A percentile compares a stretch with the other conserved stretches of the same genome.
Conservation (phyloP, 192 early-diverging fungal species). For the Podila verticillata region DNA sequence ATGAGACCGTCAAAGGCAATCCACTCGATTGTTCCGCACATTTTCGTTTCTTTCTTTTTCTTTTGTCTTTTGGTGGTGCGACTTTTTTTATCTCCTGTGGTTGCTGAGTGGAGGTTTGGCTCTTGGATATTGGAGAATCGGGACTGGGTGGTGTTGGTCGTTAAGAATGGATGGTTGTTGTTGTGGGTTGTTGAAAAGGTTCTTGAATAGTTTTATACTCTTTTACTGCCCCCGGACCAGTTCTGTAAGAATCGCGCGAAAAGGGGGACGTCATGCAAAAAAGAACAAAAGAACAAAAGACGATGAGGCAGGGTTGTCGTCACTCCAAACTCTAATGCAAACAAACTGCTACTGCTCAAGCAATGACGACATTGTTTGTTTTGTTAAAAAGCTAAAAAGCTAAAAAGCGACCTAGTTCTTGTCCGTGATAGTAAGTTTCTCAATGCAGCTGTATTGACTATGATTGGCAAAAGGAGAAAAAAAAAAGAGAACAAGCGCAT, state of each 20-base stretch:
- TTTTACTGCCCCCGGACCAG: background rate
- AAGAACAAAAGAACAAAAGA: background rate
- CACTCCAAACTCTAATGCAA: no score
- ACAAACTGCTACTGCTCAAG: background rate
- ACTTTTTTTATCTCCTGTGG: no score
- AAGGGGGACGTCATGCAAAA: background rate
- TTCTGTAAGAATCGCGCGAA: background rate
- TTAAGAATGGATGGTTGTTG: background rate
- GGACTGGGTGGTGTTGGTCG: no score
- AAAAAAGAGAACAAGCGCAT: background rate
- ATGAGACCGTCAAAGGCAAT: slow-evolving; percentile 47
- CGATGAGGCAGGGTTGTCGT: no score
- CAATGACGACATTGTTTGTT: background rate
- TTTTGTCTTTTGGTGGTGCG: background rate
- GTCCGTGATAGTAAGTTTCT: background rate
- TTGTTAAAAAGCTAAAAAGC: background rate
- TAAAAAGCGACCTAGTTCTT: background rate
- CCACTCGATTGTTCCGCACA: slow-evolving; percentile 48
- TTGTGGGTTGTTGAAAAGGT: background rate
- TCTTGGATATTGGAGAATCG: no score
- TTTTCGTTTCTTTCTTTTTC: no score
- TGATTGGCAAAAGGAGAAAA: background rate
- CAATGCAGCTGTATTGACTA: slow-evolving; percentile 1
- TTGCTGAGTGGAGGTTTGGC: no score
- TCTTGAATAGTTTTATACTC: no score